These are phyloP conservation scores for Udeniomyces megalosporus DNA, from an alignment of 768 basidiomycete species.

Conservation along the genomic window DNA sequence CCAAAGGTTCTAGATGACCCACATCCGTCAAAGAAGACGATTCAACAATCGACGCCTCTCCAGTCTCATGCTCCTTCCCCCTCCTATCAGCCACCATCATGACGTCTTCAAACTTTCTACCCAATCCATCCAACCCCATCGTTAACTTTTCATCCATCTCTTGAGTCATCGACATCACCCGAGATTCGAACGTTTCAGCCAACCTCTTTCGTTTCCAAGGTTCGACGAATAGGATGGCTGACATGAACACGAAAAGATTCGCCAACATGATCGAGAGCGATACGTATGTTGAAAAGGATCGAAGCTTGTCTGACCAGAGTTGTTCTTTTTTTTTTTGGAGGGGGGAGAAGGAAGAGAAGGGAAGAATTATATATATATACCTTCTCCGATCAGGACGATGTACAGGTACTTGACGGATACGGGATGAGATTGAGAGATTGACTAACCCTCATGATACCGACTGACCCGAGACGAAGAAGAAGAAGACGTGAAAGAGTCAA, in stretches of 20 bases:
- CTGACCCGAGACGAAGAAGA: background rate
- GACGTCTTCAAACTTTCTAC: no score
- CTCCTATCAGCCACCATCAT: background rate
- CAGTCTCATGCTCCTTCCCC: background rate
- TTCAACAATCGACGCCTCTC: background rate
- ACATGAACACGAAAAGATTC: conserved; percentile 76
- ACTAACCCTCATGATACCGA: conserved; percentile 4
- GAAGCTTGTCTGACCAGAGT: conserved; percentile 97
- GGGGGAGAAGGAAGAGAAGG: conserved; percentile 50
- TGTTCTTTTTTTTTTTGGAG: conserved; percentile 52
- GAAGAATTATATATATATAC: no score
- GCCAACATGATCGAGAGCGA: conserved; percentile 67
- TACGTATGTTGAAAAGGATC: conserved; percentile 86
- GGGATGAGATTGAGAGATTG: no score
- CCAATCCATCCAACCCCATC: background rate
- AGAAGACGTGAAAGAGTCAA: background rate
- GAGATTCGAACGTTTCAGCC: conserved; percentile 74
- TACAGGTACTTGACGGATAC: no score
- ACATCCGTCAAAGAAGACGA: no score
- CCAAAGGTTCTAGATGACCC: no score
- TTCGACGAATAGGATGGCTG: conserved; percentile 80
- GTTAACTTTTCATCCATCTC: background rate
- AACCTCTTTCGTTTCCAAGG: conserved; percentile 85
- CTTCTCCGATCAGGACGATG: no score
- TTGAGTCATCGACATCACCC: conserved; percentile 41